Percentiles rank a stretch among this genome's conserved stretches.
Conservation (phyloP, 1,284 basidiomycete genomes). For the Anthracocystis walkeri region DNA sequence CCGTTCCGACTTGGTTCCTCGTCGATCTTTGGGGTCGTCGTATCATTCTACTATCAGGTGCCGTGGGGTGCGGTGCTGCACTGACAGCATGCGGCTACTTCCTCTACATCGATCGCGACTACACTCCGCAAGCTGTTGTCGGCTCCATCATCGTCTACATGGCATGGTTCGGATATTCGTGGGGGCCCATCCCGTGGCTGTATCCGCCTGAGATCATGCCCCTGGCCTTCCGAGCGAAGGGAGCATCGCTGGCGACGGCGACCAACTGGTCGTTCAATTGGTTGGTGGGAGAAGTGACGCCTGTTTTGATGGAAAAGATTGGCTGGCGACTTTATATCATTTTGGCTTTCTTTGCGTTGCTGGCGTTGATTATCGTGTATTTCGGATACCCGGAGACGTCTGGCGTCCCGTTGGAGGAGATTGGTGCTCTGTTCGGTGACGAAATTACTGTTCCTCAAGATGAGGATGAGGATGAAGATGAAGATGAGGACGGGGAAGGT, state of each 20-base stretch:
- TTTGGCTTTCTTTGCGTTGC: constrained; percentile 93
- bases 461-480: constrained; percentile 40
- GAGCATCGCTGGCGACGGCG: constrained; percentile 73
- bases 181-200: constrained; percentile 85
- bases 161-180: constrained; percentile 81
- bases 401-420: constrained; percentile 74
- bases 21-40: constrained; percentile 92
- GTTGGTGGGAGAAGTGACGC: constrained; percentile 88
- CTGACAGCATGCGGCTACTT: constrained; percentile 87
- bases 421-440: constrained; percentile 71
- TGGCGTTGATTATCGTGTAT: constrained; percentile 78
- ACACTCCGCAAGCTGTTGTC: constrained; percentile 85
- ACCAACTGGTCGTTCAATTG: constrained; percentile 76
- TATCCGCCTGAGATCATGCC: constrained; percentile 79
- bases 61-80: constrained; percentile 80
- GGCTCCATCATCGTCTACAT: constrained; percentile 90
- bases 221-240: constrained; percentile 75
- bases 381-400: constrained; percentile 76
- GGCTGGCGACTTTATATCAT: constrained; percentile 94
- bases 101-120: constrained; percentile 84
- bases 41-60: constrained; percentile 88
- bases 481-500: constrained; percentile 32
- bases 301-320: constrained; percentile 87
- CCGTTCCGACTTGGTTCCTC: constrained; percentile 83
- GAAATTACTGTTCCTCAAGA: constrained; percentile 63